These are phyloP conservation scores for Helotiales sp. DNA, from an alignment of 2,329 filamentous ascomycete genomes.

Conservation along the genomic window DNA sequence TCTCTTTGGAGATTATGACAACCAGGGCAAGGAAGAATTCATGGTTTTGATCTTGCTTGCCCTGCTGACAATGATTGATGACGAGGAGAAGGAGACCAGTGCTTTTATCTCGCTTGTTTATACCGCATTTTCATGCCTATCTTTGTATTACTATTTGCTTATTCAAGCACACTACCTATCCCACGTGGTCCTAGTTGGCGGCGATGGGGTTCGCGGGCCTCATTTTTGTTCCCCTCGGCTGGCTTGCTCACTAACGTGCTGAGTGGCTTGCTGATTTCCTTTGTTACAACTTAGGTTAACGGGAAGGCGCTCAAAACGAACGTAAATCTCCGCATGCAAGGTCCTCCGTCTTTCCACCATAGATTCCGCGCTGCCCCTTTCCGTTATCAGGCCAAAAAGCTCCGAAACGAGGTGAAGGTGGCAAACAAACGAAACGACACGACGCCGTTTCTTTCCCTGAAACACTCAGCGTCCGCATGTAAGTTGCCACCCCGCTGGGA, in stretches of 20 bases:
- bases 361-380: no score
- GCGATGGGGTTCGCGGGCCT: neutral
- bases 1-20: neutral
- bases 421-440: neutral
- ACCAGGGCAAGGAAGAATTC: neutral
- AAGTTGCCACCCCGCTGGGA: slow-evolving; percentile 3
- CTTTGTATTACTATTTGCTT: neutral
- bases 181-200: neutral
- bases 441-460: neutral
- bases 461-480: neutral
- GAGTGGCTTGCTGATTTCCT: no score
- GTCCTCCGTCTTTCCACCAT: neutral
- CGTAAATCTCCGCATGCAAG: neutral
- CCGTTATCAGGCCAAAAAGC: no score
- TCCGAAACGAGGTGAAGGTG: neutral
- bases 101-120: neutral
- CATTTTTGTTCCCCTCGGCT: neutral
- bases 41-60: neutral
- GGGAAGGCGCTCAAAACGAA: neutral
- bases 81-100: neutral
- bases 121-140: neutral
- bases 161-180: neutral
- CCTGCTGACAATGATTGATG: neutral
- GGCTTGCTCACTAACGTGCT: neutral
- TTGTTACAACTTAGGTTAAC: no score